Evolutionary conservation across 202 grass and related monocot genomes (phyloP), one percentile per base, ranked within the genome.

Genomic region (Saccharum hybrid): DNA sequence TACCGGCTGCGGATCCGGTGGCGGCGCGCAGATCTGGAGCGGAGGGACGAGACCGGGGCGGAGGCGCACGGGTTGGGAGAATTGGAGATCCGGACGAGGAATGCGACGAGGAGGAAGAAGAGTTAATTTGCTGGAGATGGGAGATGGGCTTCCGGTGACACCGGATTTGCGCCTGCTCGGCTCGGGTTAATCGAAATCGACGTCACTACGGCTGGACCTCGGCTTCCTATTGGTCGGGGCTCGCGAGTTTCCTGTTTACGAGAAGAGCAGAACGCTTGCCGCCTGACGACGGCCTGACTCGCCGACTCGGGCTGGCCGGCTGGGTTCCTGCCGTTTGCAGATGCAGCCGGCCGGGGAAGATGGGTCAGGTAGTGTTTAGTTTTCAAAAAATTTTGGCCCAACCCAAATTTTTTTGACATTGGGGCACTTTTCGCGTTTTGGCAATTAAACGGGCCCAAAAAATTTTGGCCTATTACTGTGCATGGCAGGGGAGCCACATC

Each of bases 11-110:
- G 45, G 71, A 72, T 56, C 88, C 21, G 19, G 65, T n/a, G 72
- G 72, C 64, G 74, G 69, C 26, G 75, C 38, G 84, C 42, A 57
- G 90, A 87, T 86, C 81, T 72, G 87, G 42, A 28, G 48, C 12
- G 15, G 19, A 8, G 11, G 13, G 67, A 34, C 1, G 64, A 14
- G 77, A 15, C 8, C 42, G 11, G 1, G 11, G 8, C 2, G 12
- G 34, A 68, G 31, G 31, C 33, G 33, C 71, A 45, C 19, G 54
- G 66, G 82, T 18, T 6, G 14, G 43, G 77, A 23, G 48, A 16
- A 80, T 41, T 74, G n/a, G 48, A 46, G 81, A 83, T 64, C 56
- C 56, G 31, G 57, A 23, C 10, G 46, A 7, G 10, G 18, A 68
- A 80, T 68, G 59, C 40, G 42, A 83, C 31, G 69, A 74, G 39